Percentiles rank a stretch among this genome's conserved stretches.
These are phyloP conservation scores for Bassia scoparia DNA, from an alignment of 148 eudicot genomes.

Conservation along the genomic window DNA sequence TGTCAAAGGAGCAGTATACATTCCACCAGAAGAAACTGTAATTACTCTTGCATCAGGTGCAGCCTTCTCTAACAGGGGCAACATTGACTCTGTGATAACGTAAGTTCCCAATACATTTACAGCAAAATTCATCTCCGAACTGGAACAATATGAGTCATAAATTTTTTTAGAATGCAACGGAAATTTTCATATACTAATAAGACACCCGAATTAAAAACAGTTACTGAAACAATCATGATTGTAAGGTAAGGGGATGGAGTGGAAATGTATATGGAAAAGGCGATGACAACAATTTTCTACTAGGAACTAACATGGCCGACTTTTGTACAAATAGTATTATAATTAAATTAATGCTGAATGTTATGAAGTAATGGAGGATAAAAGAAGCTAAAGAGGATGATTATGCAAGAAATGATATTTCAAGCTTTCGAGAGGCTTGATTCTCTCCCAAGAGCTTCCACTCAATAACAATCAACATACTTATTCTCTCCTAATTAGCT, in stretches of 20 bases:
- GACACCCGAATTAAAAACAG: not conserved
- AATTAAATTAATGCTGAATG: no score
- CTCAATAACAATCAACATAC: no score
- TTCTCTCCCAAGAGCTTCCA: no score
- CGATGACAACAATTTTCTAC: not conserved
- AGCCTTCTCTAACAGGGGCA: conserved; percentile 84
- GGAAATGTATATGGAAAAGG: not conserved
- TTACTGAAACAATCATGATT: not conserved
- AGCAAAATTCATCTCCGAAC: conserved; percentile 85
- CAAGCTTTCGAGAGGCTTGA: no score
- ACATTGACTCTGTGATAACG: conserved; percentile 62
- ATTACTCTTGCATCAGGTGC: conserved; percentile 90
- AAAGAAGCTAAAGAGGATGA: no score
- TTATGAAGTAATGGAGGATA: no score
- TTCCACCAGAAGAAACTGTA: conserved; percentile 90
- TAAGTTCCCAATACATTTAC: conserved; percentile 87
- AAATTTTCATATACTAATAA: not conserved
- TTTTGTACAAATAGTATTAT: no score
- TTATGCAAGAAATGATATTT: no score
- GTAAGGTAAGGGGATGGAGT: not conserved
- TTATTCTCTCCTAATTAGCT: no score
- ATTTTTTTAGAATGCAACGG: conserved; percentile 14
- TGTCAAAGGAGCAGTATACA: conserved; percentile 75
- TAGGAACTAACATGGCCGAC: no score
- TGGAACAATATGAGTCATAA: conserved; percentile 25